A percentile compares a stretch with the other conserved stretches of the same genome.
These are phyloP conservation scores for Suillus tomentosus DNA, from an alignment of 768 basidiomycete genomes.

Conservation along the genomic window DNA sequence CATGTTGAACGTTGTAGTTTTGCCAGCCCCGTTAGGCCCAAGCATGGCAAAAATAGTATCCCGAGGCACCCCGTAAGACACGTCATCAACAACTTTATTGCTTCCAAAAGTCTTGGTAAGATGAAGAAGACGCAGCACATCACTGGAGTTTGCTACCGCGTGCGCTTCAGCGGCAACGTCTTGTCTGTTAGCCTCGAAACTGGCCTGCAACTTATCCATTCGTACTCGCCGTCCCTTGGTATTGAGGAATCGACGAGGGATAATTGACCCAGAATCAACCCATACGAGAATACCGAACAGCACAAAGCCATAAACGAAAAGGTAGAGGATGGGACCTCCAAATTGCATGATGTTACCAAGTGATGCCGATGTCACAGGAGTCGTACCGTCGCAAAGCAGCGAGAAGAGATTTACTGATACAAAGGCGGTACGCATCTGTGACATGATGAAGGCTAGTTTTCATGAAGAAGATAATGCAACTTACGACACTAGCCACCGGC, in stretches of 20 bases:
- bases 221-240: constrained; percentile 19
- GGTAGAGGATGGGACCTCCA: constrained; percentile 77
- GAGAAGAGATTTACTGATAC: constrained; percentile 81
- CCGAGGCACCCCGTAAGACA: constrained; percentile 64
- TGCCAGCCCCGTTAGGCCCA: constrained; percentile 84
- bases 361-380: constrained; percentile 45
- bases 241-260: constrained; percentile 41
- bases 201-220: constrained; percentile 18
- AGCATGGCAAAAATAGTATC: constrained; percentile 72
- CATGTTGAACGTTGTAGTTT: constrained; percentile 80
- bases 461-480: constrained; percentile 26
- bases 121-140: constrained; percentile 57
- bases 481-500: constrained; percentile 68
- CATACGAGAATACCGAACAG: constrained; percentile 68
- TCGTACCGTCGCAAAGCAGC: constrained; percentile 63
- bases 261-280: constrained; percentile 67
- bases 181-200: constrained; percentile 30
- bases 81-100: constrained; percentile 68
- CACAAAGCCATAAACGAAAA: constrained; percentile 58
- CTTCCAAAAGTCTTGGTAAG: constrained; percentile 62
- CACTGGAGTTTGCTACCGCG: constrained; percentile 34
- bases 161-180: constrained; percentile 61
- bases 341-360: constrained; percentile 58
- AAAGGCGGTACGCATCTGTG: constrained; percentile 63
- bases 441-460: constrained; percentile 3